Percentiles rank a stretch among this genome's conserved stretches.
Conservation (phyloP, 2,329 filamentous ascomycete genomes). For the Aspergillus bombycis region DNA sequence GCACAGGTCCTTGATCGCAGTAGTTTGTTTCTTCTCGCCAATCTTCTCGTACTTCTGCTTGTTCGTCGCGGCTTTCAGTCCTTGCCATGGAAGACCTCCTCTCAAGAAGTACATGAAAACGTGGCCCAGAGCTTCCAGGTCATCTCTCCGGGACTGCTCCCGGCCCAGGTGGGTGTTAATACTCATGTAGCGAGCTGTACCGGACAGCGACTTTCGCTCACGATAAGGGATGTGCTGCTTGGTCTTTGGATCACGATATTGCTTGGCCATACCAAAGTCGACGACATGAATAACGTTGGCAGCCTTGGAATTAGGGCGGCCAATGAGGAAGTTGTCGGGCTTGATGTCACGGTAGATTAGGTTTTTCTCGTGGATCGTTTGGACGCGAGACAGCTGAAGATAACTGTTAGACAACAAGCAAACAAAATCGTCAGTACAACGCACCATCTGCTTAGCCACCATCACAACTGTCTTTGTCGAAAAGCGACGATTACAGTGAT, state of each 20-base stretch:
- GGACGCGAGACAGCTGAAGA: conserved; percentile 79
- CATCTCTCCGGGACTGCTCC: conserved; percentile 93
- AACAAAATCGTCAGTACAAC: conserved; percentile 31
- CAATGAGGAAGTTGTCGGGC: conserved; percentile 98
- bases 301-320: conserved; percentile 86
- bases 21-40: conserved; percentile 99
- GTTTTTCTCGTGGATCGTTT: conserved; percentile 97
- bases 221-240: conserved; percentile 99
- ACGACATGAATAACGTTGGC: conserved; percentile 98
- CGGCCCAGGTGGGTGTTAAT: conserved; percentile 98
- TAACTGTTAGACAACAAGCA: conserved; percentile 29
- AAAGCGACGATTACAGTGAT: conserved; percentile 94
- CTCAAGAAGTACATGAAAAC: conserved; percentile 72
- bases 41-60: conserved; percentile 99
- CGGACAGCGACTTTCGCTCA: conserved; percentile 94
- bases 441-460: conserved; percentile 98
- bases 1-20: conserved; percentile 93
- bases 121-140: conserved; percentile 80
- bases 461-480: conserved; percentile 97
- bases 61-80: conserved; percentile 69
- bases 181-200: conserved; percentile 97
- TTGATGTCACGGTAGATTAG: conserved; percentile 99
- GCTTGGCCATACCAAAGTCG: conserved; percentile 99
- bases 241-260: conserved; percentile 97
- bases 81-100: conserved; percentile 69